These are phyloP conservation scores for Hypoxylon fuscum DNA, from an alignment of 495 filamentous ascomycete genomes.

Conservation along the genomic window DNA sequence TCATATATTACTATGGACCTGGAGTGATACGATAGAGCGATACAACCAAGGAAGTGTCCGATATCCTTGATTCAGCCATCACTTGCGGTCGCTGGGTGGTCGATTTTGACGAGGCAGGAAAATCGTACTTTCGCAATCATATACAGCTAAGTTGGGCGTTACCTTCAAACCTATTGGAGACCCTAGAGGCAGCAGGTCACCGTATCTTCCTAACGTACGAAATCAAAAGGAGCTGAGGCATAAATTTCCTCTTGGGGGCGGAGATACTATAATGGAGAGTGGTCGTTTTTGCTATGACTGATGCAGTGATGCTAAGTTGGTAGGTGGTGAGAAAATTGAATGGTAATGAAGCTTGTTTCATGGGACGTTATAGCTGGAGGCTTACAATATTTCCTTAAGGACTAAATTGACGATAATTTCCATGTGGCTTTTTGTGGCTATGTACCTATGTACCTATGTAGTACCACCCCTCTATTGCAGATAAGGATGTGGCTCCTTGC, in stretches of 20 bases:
- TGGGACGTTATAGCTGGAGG: no score
- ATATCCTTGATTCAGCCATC: not conserved
- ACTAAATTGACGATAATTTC: no score
- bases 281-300: no score
- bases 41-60: not conserved
- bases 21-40: not conserved
- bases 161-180: not conserved
- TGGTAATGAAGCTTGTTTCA: no score
- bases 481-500: slow-evolving; percentile 26
- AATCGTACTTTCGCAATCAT: not conserved
- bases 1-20: not conserved
- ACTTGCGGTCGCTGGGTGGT: not conserved
- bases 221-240: no score
- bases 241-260: no score
- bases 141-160: not conserved
- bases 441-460: no score
- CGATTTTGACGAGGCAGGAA: not conserved
- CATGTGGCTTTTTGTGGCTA: no score
- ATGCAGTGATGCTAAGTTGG: no score
- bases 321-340: no score
- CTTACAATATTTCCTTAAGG: no score
- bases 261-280: no score
- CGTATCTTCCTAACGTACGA: not conserved
- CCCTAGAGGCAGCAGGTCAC: not conserved
- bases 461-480: slow-evolving; percentile 14